Conservation (phyloP, 352 stramenopile species). For the Pythium volutum region DNA sequence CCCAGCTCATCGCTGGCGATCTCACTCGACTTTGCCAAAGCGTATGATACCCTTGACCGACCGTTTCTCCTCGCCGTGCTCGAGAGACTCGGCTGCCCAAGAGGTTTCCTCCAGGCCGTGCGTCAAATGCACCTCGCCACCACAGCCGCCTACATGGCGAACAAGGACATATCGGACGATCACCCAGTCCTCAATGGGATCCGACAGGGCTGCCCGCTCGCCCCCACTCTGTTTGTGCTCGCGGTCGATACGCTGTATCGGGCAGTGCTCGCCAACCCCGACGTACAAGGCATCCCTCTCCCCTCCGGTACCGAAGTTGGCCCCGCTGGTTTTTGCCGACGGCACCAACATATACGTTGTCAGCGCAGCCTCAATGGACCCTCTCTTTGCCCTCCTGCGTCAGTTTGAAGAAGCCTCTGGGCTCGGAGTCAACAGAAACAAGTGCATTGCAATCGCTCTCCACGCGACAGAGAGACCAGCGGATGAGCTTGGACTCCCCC, state of each 20-base stretch:
- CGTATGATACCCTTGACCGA: not conserved
- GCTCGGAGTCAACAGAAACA: not conserved
- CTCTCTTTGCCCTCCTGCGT: not conserved
- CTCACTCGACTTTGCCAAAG: constrained; percentile 3
- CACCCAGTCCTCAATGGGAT: not conserved
- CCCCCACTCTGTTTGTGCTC: not conserved
- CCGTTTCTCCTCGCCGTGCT: not conserved
- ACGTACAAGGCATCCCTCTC: not conserved
- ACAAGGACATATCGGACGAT: not conserved
- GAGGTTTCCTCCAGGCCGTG: not conserved
- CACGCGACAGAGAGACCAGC: not conserved
- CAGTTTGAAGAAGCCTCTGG: not conserved
- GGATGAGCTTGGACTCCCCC: not conserved
- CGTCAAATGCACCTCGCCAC: not conserved
- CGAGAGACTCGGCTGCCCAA: not conserved
- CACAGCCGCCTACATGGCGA: not conserved
- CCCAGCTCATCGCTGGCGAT: not conserved
- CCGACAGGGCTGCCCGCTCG: not conserved
- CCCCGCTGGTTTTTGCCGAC: not conserved
- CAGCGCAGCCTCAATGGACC: no score
- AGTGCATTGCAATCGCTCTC: not conserved
- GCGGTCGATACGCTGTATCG: not conserved
- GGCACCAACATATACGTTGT: not conserved
- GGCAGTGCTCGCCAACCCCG: not conserved
- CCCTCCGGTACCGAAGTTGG: not conserved